phyloP scores from a whole-genome alignment of 2,329 filamentous ascomycete species.

The Leptographium flavum region DNA sequence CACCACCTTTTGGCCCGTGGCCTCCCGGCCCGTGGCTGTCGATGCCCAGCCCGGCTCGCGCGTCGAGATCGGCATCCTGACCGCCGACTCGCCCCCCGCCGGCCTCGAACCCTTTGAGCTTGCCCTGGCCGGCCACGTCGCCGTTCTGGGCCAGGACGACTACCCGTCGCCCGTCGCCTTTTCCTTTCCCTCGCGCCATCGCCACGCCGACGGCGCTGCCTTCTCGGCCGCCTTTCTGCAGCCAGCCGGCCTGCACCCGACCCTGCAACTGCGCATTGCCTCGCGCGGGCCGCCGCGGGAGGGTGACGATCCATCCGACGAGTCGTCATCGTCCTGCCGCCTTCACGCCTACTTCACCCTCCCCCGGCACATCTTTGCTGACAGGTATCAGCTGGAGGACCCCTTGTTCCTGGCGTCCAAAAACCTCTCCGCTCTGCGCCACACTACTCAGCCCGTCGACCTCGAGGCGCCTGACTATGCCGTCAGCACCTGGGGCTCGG shows the following conservation, averaged over 20 bases:
- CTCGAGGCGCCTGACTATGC: slow-evolving; percentile 83
- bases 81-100: slow-evolving; percentile 43
- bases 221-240: slow-evolving; percentile 52
- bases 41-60: slow-evolving; percentile 32
- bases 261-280: slow-evolving; percentile 52
- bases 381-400: slow-evolving; percentile 73
- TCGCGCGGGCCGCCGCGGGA: slow-evolving; percentile 31
- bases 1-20: slow-evolving; percentile 48
- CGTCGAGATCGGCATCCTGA: slow-evolving; percentile 71
- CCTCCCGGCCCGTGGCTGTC: slow-evolving; percentile 24
- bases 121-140: slow-evolving; percentile 63
- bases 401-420: slow-evolving; percentile 67
- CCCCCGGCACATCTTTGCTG: slow-evolving; percentile 67
- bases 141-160: slow-evolving; percentile 60
- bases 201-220: slow-evolving; percentile 33
- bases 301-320: background rate
- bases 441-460: slow-evolving; percentile 64
- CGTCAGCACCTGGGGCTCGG: slow-evolving; percentile 63
- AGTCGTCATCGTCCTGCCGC: slow-evolving; percentile 33
- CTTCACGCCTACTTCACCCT: slow-evolving; percentile 73
- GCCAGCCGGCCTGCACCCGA: slow-evolving; percentile 75
- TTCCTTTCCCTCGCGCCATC: slow-evolving; percentile 68
- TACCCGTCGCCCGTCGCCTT: slow-evolving; percentile 67
- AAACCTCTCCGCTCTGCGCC: slow-evolving; percentile 54
- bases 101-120: slow-evolving; percentile 58